Percentiles rank a stretch among this genome's conserved stretches.
Evolutionary conservation across 2,329 filamentous ascomycete species (phyloP).

Genomic region (Xylaria sp.): DNA sequence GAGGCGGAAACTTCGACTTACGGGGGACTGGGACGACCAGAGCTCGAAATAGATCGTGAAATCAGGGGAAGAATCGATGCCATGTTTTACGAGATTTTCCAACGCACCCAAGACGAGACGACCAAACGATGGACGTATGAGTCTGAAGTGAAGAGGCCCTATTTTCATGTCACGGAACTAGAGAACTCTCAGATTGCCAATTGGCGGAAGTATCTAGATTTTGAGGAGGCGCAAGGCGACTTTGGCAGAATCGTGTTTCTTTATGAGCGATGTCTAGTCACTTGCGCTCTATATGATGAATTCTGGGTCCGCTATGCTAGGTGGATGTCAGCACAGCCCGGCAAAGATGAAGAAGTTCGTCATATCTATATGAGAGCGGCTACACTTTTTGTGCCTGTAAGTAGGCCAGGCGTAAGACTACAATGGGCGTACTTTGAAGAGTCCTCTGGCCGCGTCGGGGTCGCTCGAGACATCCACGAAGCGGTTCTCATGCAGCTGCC

Average conservation of each 20-base stretch:
- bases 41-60: conserved; percentile 83
- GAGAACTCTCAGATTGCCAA: conserved; percentile 84
- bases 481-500: conserved; percentile 79
- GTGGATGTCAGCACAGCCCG: conserved; percentile 84
- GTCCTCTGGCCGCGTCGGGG: conserved; percentile 73
- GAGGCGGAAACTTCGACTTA: conserved; percentile 65
- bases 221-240: conserved; percentile 85
- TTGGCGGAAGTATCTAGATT: conserved; percentile 96
- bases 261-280: conserved; percentile 92
- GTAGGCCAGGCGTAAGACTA: conserved; percentile 79
- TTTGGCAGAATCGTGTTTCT: conserved; percentile 77
- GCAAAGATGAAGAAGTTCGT: conserved; percentile 86
- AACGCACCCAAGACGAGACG: conserved; percentile 82
- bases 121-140: conserved; percentile 95
- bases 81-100: conserved; percentile 81
- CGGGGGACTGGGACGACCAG: conserved; percentile 62
- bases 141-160: conserved; percentile 91
- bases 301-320: conserved; percentile 97
- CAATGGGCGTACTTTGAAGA: conserved; percentile 97
- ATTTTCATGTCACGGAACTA: conserved; percentile 94
- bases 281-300: conserved; percentile 93
- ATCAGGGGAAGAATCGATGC: conserved; percentile 79
- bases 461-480: conserved; percentile 84
- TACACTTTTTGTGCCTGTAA: conserved; percentile 84
- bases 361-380: conserved; percentile 90